Conservation (phyloP, 176 grass and related monocot genomes). For the Themeda triandra region DNA sequence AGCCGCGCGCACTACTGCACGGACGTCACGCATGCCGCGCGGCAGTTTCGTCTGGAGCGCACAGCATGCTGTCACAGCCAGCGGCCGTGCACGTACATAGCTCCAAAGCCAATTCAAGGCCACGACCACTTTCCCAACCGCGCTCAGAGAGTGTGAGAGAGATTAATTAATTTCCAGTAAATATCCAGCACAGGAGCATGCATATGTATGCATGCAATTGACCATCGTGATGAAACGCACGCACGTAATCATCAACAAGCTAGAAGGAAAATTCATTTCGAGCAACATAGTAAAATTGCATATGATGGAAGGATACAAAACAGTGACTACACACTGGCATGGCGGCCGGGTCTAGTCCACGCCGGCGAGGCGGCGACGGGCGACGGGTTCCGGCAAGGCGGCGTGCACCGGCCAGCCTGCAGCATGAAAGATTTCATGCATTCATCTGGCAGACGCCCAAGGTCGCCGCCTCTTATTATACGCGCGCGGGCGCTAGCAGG, state of each 20-base stretch:
- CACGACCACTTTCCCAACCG: neutral
- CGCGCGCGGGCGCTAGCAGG: neutral
- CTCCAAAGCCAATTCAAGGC: slow-evolving; percentile 15
- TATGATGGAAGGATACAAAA: neutral
- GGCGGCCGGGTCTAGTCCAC: neutral
- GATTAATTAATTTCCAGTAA: neutral
- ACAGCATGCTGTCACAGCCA: neutral
- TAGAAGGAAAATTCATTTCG: neutral
- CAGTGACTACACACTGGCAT: neutral
- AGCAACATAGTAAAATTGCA: neutral
- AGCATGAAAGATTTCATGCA: neutral
- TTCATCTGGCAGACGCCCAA: neutral
- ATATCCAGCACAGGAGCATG: neutral
- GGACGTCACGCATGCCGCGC: neutral
- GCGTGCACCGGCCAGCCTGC: neutral
- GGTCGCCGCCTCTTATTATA: neutral
- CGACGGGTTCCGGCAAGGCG: neutral
- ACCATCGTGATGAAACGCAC: neutral
- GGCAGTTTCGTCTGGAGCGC: neutral
- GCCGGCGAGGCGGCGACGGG: neutral
- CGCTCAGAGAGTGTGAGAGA: too few relatives aligned
- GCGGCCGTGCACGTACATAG: neutral
- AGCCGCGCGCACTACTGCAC: neutral
- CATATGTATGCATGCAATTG: neutral
- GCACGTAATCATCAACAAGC: neutral